phyloP scores from a whole-genome alignment of 2,329 filamentous ascomycete genomes.

The Aspergillus novoparasiticus region DNA sequence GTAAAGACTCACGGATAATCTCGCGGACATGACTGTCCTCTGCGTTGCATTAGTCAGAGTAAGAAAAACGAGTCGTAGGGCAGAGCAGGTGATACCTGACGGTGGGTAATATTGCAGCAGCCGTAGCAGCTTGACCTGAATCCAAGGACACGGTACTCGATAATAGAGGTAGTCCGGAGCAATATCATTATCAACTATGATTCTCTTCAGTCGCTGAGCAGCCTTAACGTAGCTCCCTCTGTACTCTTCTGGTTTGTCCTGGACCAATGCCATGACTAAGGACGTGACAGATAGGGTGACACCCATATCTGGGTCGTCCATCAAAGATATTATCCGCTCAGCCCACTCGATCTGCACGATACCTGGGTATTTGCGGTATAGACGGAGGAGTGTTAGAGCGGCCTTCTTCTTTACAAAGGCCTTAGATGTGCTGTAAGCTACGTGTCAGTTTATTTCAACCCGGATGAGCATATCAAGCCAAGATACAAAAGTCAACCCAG shows the following conservation, averaged over 20 bases:
- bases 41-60: conserved; percentile 37
- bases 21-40: conserved; percentile 91
- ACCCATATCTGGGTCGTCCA: conserved; percentile 94
- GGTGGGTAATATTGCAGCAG: conserved; percentile 95
- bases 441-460: conserved; percentile 39
- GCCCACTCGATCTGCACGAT: conserved; percentile 98
- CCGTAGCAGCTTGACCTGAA: conserved; percentile 91
- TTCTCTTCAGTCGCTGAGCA: conserved; percentile 82
- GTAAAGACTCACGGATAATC: conserved; percentile 87
- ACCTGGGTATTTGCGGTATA: conserved; percentile 91
- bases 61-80: background rate
- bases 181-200: conserved; percentile 88
- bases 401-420: conserved; percentile 99
- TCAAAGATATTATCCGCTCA: conserved; percentile 95
- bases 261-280: conserved; percentile 88
- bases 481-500: background rate
- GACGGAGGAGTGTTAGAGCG: conserved; percentile 83
- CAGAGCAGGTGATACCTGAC: conserved; percentile 62
- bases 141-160: conserved; percentile 98
- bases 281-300: conserved; percentile 95
- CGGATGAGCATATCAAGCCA: background rate
- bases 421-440: conserved; percentile 70
- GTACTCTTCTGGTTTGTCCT: conserved; percentile 93
- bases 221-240: conserved; percentile 93
- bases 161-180: conserved; percentile 95